Conservation (phyloP, 306 rosid species). For the Oemleria cerasiformis region DNA sequence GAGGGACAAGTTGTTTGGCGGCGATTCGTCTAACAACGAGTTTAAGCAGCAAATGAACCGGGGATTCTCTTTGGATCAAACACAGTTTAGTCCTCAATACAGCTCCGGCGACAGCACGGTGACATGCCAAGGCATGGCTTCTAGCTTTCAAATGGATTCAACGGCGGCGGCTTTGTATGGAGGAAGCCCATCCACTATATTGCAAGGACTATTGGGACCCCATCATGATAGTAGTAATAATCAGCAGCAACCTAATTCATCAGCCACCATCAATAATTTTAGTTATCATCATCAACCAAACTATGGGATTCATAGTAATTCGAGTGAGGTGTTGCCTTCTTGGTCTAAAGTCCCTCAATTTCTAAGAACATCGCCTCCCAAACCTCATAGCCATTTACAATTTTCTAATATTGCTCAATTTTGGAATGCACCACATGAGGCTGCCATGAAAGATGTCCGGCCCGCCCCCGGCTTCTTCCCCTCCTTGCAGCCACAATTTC, state of each 20-base stretch:
- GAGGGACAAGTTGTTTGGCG: constrained; percentile 56
- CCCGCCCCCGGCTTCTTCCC: constrained; percentile 56
- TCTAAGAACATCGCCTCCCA: constrained; percentile 73
- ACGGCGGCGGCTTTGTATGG: constrained; percentile 48
- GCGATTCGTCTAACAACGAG: constrained; percentile 45
- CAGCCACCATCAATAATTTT: neutral
- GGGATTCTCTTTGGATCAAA: constrained; percentile 67
- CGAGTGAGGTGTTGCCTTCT: constrained; percentile 46
- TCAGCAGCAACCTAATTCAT: constrained; percentile 17
- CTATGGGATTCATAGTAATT: constrained; percentile 43
- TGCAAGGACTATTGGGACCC: constrained; percentile 67
- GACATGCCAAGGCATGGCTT: constrained; percentile 51
- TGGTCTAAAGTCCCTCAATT: constrained; percentile 67
- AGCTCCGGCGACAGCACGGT: constrained; percentile 73
- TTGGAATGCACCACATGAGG: constrained; percentile 78
- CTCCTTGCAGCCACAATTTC: constrained; percentile 58
- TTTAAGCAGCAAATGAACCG: constrained; percentile 53
- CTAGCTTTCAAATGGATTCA: constrained; percentile 55
- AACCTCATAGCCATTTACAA: constrained; percentile 59
- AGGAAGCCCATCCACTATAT: constrained; percentile 53
- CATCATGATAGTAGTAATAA: constrained; percentile 17
- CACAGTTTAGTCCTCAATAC: constrained; percentile 70
- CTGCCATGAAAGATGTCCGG: constrained; percentile 60
- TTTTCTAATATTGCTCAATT: constrained; percentile 78
- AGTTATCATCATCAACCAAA: constrained; percentile 41